Evolutionary conservation across 1,139 yeast species (phyloP).

Genomic region (Sugiyamaella pinicola): DNA sequence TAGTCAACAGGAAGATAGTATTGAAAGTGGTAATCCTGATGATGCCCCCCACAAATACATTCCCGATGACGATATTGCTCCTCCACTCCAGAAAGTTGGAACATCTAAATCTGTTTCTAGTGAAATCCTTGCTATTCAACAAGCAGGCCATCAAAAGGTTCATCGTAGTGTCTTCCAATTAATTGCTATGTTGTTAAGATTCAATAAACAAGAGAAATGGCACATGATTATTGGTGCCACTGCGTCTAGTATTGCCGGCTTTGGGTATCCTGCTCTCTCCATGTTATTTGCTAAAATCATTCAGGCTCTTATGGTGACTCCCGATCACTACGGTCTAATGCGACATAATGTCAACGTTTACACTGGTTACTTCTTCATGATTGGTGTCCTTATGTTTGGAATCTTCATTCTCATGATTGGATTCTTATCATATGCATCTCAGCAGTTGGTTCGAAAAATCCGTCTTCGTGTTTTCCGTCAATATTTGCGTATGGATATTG

Average conservation of each 20-base stretch:
- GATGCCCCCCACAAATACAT: conserved; percentile 15
- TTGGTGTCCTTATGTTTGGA: conserved; percentile 43
- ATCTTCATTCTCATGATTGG: conserved; percentile 39
- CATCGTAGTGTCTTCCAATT: conserved; percentile 27
- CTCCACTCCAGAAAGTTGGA: conserved; percentile 21
- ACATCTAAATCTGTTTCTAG: conserved; percentile 25
- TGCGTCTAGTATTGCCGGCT: conserved; percentile 43
- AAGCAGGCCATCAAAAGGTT: conserved; percentile 4
- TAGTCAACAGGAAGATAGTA: too few relatives aligned
- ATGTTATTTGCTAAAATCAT: conserved; percentile 45
- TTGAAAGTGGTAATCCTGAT: conserved; percentile 21
- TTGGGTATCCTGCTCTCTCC: conserved; percentile 46
- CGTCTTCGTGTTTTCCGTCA: conserved; percentile 41
- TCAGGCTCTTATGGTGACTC: conserved; percentile 43
- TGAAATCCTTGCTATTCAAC: conserved; percentile 20
- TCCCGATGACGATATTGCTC: conserved; percentile 22
- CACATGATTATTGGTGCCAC: conserved; percentile 40
- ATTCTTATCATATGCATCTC: conserved; percentile 37
- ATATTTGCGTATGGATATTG: conserved; percentile 71
- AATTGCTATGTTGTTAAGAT: conserved; percentile 30
- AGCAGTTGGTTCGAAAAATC: conserved; percentile 39
- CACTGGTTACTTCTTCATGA: conserved; percentile 46
- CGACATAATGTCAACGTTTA: conserved; percentile 42
- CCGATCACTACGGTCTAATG: conserved; percentile 40
- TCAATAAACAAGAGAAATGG: conserved; percentile 37